Conservation (phyloP, 805 yeast genomes). For the Myxozyma melibiosi region DNA sequence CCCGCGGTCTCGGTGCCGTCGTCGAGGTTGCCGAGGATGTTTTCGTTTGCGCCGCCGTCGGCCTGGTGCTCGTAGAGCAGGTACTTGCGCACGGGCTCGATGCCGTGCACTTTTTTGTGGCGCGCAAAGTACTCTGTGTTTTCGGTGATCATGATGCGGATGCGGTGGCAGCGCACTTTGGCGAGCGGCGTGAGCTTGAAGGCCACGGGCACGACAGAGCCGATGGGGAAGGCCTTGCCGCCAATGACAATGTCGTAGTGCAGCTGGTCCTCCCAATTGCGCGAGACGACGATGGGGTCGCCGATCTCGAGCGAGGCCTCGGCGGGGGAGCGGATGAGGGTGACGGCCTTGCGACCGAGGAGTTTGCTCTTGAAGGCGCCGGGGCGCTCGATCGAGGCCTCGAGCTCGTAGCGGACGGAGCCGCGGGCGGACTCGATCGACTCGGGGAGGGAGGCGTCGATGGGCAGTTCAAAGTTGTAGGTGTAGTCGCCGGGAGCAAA, state of each 20-base stretch:
- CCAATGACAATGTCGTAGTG: constrained; percentile 89
- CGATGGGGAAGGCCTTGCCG: constrained; percentile 82
- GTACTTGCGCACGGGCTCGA: constrained; percentile 85
- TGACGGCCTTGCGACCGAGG: constrained; percentile 62
- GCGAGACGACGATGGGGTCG: constrained; percentile 87
- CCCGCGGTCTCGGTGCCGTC: constrained; percentile 40
- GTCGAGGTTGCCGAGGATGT: constrained; percentile 50
- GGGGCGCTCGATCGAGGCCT: constrained; percentile 68
- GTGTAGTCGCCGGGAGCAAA: constrained; percentile 89
- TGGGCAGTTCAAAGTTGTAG: constrained; percentile 87
- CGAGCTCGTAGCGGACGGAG: constrained; percentile 66
- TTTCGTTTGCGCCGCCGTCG: constrained; percentile 36
- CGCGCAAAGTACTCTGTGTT: constrained; percentile 87
- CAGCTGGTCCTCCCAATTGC: constrained; percentile 84
- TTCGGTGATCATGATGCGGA: constrained; percentile 84
- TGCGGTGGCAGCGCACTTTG: constrained; percentile 81
- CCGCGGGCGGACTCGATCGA: constrained; percentile 79
- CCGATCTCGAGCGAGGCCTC: constrained; percentile 81
- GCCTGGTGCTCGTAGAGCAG: constrained; percentile 81
- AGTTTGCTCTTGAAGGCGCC: constrained; percentile 87
- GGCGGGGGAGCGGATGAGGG: constrained; percentile 72
- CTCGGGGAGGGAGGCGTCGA: constrained; percentile 83
- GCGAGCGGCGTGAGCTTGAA: constrained; percentile 84
- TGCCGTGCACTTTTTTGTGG: constrained; percentile 82
- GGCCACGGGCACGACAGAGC: constrained; percentile 80